A percentile compares a stretch with the other conserved stretches of the same genome.
Evolutionary conservation across 441 rosid genomes (phyloP).

Genomic region (Biscutella laevigata): DNA sequence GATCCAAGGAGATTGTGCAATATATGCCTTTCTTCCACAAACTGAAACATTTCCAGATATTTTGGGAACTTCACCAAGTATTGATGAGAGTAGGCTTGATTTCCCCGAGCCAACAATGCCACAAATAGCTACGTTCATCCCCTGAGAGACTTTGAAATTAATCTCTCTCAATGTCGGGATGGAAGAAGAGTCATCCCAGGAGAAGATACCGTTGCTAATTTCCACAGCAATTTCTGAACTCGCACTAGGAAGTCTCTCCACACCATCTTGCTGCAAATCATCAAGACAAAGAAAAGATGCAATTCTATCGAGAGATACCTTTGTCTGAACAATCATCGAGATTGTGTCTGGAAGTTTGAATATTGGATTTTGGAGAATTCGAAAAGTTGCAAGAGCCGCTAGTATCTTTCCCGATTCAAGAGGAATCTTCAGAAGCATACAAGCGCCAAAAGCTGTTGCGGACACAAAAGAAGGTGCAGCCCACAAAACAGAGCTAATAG

Average conservation of each 20-base stretch:
- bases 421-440: slow-evolving; percentile 33
- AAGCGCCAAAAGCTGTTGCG: slow-evolving; percentile 30
- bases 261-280: slow-evolving; percentile 29
- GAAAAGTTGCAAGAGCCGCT: slow-evolving; percentile 42
- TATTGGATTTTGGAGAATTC: slow-evolving; percentile 32
- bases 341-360: slow-evolving; percentile 34
- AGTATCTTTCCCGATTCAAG: slow-evolving; percentile 36
- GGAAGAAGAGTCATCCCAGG: slow-evolving; percentile 33
- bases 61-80: slow-evolving; percentile 39
- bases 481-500: slow-evolving; percentile 28
- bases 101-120: slow-evolving; percentile 46
- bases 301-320: slow-evolving; percentile 40
- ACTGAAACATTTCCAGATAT: slow-evolving; percentile 25
- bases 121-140: slow-evolving; percentile 35
- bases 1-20: slow-evolving; percentile 89
- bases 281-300: slow-evolving; percentile 35
- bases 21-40: slow-evolving; percentile 63
- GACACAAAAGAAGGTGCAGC: slow-evolving; percentile 37
- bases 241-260: slow-evolving; percentile 21
- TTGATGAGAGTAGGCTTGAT: slow-evolving; percentile 40
- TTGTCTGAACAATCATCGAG: slow-evolving; percentile 39
- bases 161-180: slow-evolving; percentile 27
- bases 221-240: slow-evolving; percentile 21
- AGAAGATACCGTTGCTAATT: slow-evolving; percentile 26
- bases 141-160: slow-evolving; percentile 23